These are phyloP conservation scores for Ilex aquifolium DNA, from an alignment of 257 asterid species.

Conservation along the genomic window DNA sequence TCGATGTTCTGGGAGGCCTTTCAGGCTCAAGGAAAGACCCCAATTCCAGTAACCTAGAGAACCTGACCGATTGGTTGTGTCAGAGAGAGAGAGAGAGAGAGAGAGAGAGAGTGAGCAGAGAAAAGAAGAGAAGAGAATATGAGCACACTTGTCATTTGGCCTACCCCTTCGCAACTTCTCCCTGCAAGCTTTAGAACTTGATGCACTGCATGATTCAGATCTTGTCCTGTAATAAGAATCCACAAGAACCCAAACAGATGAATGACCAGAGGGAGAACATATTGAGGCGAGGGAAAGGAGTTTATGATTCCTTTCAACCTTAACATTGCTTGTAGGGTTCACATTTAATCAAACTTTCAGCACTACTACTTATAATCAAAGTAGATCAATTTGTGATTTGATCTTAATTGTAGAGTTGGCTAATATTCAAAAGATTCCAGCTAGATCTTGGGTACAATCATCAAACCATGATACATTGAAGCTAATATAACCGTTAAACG, in stretches of 20 bases:
- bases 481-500: no score
- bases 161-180: constrained; percentile 84
- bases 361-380: no score
- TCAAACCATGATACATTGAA: no score
- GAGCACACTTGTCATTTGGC: constrained; percentile 72
- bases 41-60: constrained; percentile 64
- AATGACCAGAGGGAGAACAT: no score
- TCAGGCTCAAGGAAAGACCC: constrained; percentile 89
- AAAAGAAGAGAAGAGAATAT: constrained; percentile 14
- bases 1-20: constrained; percentile 62
- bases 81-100: constrained; percentile 14
- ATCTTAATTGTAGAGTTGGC: no score
- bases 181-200: constrained; percentile 90
- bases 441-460: no score
- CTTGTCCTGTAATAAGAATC: constrained; percentile 41
- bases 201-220: constrained; percentile 52
- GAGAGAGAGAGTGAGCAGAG: background rate
- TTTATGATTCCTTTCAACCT: no score
- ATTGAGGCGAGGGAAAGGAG: background rate
- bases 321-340: no score
- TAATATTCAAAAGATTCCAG: no score
- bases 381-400: no score
- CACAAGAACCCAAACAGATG: background rate
- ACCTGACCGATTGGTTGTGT: constrained; percentile 13
- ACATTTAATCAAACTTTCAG: no score